These are phyloP conservation scores for Mimosa bimucronata DNA, from an alignment of 306 rosid species.

Conservation along the genomic window DNA sequence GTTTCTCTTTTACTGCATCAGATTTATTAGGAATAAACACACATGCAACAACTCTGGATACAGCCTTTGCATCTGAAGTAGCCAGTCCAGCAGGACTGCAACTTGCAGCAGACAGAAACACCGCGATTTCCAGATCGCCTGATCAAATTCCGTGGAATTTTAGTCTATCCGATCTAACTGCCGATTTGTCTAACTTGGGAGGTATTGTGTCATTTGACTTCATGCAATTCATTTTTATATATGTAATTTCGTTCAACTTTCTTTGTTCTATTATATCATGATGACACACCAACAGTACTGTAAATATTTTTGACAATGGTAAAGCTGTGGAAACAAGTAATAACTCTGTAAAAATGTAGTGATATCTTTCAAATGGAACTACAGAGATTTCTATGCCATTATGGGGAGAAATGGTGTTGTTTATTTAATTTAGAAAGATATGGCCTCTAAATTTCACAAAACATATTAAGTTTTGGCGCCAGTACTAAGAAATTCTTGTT, in stretches of 20 bases:
- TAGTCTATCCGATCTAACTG: conserved; percentile 87
- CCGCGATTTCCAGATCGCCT: conserved; percentile 76
- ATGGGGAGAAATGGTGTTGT: background rate
- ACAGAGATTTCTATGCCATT: conserved; percentile 13
- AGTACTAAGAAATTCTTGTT: background rate
- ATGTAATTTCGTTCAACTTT: background rate
- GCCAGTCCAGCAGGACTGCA: conserved; percentile 81
- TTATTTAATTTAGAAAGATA: background rate
- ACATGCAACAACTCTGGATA: conserved; percentile 73
- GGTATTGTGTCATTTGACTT: conserved; percentile 53
- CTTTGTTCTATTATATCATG: conserved; percentile 1
- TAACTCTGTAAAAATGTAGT: too few species aligned
- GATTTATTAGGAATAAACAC: conserved; percentile 89
- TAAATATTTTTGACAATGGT: conserved; percentile 17
- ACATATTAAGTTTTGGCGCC: background rate
- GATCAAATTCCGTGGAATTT: conserved; percentile 95
- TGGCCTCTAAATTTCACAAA: conserved; percentile 10
- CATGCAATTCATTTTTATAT: background rate
- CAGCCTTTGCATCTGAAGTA: conserved; percentile 88
- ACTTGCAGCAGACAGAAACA: conserved; percentile 78
- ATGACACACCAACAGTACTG: background rate
- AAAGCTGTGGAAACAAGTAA: too few species aligned
- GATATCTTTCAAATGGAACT: conserved; percentile 4
- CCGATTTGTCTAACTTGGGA: conserved; percentile 89
- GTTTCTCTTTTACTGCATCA: conserved; percentile 88